Base-by-base conservation (phyloP, 768 basidiomycete genomes). In the Nidula microcarpa region DNA sequence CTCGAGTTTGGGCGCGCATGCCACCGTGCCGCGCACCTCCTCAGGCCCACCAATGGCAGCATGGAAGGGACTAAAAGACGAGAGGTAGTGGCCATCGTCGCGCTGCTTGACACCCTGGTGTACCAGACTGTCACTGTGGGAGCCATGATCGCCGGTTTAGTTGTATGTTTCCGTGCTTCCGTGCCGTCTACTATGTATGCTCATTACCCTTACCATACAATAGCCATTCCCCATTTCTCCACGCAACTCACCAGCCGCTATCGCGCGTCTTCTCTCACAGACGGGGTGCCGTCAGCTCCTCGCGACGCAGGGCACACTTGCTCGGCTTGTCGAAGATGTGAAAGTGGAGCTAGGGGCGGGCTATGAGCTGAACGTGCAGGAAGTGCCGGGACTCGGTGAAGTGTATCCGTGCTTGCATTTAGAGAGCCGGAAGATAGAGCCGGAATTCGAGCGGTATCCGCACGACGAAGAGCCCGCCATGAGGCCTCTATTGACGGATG, bases 331-430 rank as follows among this genome's bases (percentile, higher is more conserved):
- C 8, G 52, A 65, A 1, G 65, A 59, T 0, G 52, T 79, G 7
- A 51, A 50, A 43, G 39, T 53, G 1, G 58, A 67, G 11, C 36
- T 74, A 2, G 52, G 46, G 2, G 16, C 44, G 16, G 39, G 48
- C 9, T 56, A 61, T 33, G 47, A 45, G 3, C 51, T 76, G 2
- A 35, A 35, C 6, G 44, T 74, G 13, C 65, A 72, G 33, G 74
- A 77, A 52, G 55, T 69, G 23, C 72, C 72, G 8, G 53, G 57
- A 1, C 48, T 77, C 4, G 18, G 34, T 0, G 49, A 64, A n/a
- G 57, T 76, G 0, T 80, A 71, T 49, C 78, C 79, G 66, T 69
- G 32, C 65, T 78, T 5, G 76, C 71, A 0, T 10, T 49, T 10
- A 74, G 77, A 53, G 64, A 53, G 0, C 10, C 47, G 6, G 53